Evolutionary conservation across 306 rosid species (phyloP), one percentile per base, ranked within the genome.

Genomic region (Quercus variabilis): DNA sequence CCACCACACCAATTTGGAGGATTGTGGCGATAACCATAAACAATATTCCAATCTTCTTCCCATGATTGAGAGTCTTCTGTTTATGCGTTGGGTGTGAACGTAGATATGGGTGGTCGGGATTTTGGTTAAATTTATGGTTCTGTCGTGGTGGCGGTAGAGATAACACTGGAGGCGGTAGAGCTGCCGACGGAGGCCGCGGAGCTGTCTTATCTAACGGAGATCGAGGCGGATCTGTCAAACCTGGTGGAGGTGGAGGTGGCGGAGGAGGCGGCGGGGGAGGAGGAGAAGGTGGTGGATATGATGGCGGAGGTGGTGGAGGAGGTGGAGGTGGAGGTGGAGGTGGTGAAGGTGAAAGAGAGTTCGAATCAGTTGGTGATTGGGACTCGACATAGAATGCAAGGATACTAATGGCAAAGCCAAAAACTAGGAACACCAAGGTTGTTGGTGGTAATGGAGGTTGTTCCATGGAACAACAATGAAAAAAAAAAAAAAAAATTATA

Each of bases 1-100:
- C 93, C 79, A 86, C 82, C 64, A 90, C 83, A 23, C 87, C 92
- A 80, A 96, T 76, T 85, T 96, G 99, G 81, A 93, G 79, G 55
- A 89, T 71, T 41, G 82, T 87, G 4, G 90, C 94, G 64, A 93
- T 83, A 28, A 93, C 99, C 38, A 73, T 80, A 75, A 96, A 93
- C 75, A 89, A 60, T 60, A 93, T 79, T 23, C 99, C 99, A 55
- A 91, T 71, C 83, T 80, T 90, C 90, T 93, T 86, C 74, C 99
- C 98, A 0, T 79, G 75, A 25, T 91, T 96, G 86, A 90, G 83
- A 75, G 76, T 21, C 54, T 59, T 74, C 49, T 35, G 55, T 1
- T 75, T 55, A 1, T 68, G 46, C 4, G 75, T 15, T 0, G 65
- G 41, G 0, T 74, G 30, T 6, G 56, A 23, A 0, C 2, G 38